Percentiles rank a stretch among this genome's conserved stretches.
Conservation (phyloP, 1,139 yeast genomes). For the Pichia sp. region DNA sequence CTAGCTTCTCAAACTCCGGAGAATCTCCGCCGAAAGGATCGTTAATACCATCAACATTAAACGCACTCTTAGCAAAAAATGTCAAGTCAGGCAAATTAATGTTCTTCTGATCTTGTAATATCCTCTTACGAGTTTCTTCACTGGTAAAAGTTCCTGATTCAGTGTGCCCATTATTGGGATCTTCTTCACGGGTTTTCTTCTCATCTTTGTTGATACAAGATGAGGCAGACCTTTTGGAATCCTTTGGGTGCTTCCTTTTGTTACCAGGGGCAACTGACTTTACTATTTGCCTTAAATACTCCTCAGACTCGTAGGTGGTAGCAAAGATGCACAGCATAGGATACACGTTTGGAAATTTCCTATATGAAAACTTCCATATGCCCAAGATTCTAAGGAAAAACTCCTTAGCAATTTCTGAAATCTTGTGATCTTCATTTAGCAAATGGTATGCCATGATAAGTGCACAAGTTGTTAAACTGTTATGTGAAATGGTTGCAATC, state of each 20-base stretch:
- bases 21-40: conserved; percentile 5
- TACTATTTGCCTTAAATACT: conserved; percentile 28
- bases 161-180: not conserved
- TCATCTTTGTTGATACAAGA: not conserved
- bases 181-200: not conserved
- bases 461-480: conserved; percentile 56
- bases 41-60: conserved; percentile 2
- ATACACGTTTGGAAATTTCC: conserved; percentile 26
- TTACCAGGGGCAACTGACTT: conserved; percentile 15
- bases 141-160: not conserved
- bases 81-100: conserved; percentile 14
- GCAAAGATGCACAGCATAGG: conserved; percentile 21
- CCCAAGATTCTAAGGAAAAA: conserved; percentile 19
- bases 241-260: too few species aligned
- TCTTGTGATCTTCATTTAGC: conserved; percentile 21
- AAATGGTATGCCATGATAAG: conserved; percentile 65
- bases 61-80: conserved; percentile 9
- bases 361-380: conserved; percentile 23
- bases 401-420: conserved; percentile 22
- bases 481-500: conserved; percentile 53
- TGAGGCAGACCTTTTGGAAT: conserved; percentile 1
- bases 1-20: conserved; percentile 14
- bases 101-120: not conserved
- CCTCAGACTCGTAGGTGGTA: conserved; percentile 18
- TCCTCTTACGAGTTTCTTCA: not conserved